Percentiles rank a stretch among this genome's conserved stretches.
These are phyloP conservation scores for Filobasidium floriforme DNA, from an alignment of 768 basidiomycete genomes.

Conservation along the genomic window DNA sequence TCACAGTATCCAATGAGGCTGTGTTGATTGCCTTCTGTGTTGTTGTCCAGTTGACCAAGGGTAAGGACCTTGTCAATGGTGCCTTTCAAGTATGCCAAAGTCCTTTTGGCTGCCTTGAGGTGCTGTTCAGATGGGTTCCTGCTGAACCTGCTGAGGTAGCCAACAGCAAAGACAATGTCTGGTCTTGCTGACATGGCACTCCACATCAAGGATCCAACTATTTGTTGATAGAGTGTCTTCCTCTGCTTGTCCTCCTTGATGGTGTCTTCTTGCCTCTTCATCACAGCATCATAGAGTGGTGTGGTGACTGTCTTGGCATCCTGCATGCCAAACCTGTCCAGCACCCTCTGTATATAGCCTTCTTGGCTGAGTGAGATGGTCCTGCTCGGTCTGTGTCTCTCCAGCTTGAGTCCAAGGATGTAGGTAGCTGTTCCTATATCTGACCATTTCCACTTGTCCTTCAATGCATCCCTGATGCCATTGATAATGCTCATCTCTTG, in stretches of 20 bases:
- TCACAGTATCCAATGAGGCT: slow-evolving; percentile 28
- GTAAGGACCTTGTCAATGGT: slow-evolving; percentile 20
- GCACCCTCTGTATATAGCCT: slow-evolving; percentile 21
- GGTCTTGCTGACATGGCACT: slow-evolving; percentile 17
- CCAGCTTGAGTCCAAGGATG: slow-evolving; percentile 4
- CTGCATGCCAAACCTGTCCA: slow-evolving; percentile 5
- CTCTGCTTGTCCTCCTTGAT: not conserved
- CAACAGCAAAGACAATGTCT: slow-evolving; percentile 21
- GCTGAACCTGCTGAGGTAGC: slow-evolving; percentile 14
- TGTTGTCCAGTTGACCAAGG: not conserved
- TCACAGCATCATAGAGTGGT: not conserved
- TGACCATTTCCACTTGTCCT: slow-evolving; percentile 5
- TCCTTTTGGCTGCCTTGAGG: slow-evolving; percentile 20
- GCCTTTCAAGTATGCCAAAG: slow-evolving; percentile 23
- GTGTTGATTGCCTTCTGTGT: not conserved
- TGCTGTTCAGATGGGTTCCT: slow-evolving; percentile 16
- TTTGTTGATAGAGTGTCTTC: slow-evolving; percentile 1
- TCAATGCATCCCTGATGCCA: slow-evolving; percentile 5
- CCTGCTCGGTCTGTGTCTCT: not conserved
- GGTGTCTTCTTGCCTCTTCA: not conserved
- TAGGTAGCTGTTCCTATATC: not conserved
- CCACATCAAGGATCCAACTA: slow-evolving; percentile 7
- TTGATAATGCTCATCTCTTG: not conserved
- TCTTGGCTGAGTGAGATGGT: slow-evolving; percentile 6
- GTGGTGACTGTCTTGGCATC: slow-evolving; percentile 4